Conservation (phyloP, 129 eudicot species). For the Escallonia rubra region DNA sequence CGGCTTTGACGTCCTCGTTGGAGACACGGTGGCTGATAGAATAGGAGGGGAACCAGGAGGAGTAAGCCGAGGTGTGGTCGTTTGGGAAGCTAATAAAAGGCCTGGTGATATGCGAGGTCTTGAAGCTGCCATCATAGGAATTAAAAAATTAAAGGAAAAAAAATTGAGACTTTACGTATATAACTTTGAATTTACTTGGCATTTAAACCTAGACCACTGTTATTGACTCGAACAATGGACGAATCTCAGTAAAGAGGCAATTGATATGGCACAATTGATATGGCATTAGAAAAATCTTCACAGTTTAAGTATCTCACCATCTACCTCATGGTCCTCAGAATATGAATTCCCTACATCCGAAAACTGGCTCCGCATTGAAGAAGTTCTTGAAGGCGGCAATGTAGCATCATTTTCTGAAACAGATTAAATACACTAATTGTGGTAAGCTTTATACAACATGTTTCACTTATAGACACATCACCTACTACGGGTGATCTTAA, state of each 20-base stretch:
- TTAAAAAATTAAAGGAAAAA: neutral
- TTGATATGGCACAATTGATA: neutral
- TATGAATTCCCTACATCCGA: slow-evolving; percentile 45
- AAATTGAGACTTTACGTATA: neutral
- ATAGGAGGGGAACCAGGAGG: slow-evolving; percentile 93
- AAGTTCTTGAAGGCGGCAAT: slow-evolving; percentile 37
- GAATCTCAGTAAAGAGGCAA: neutral
- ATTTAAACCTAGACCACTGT: slow-evolving; percentile 1
- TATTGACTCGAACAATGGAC: neutral
- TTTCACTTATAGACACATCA: too few relatives aligned
- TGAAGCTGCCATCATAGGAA: slow-evolving; percentile 24
- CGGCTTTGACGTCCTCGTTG: slow-evolving; percentile 64
- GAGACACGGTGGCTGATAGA: slow-evolving; percentile 74
- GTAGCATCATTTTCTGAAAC: slow-evolving; percentile 53
- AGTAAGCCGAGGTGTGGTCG: slow-evolving; percentile 77
- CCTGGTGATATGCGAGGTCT: slow-evolving; percentile 72
- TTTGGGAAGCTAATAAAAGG: slow-evolving; percentile 71
- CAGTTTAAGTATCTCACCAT: slow-evolving; percentile 37
- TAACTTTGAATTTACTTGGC: neutral
- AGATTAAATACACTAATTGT: slow-evolving; percentile 1
- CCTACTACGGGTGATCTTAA: too few relatives aligned
- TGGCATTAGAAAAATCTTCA: slow-evolving; percentile 5
- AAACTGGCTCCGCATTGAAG: slow-evolving; percentile 48
- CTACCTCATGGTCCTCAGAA: slow-evolving; percentile 39
- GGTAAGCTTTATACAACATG: neutral